Percentiles rank a stretch among this genome's conserved stretches.
phyloP scores from a whole-genome alignment of 2,329 filamentous ascomycete genomes.

The Aspergillus cejpii region DNA sequence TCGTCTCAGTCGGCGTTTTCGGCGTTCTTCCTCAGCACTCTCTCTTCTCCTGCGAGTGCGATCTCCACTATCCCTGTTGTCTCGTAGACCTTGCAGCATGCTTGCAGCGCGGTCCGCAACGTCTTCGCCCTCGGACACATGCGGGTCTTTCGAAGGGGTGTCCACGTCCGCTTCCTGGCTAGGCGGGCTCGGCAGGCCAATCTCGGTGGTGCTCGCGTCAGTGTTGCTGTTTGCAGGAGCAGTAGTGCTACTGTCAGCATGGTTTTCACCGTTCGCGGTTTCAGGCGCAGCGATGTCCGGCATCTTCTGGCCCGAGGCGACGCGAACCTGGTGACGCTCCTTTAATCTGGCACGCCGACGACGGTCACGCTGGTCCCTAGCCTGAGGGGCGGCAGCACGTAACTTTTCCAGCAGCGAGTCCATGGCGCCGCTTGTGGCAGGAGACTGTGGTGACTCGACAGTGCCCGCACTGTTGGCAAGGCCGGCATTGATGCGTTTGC shows the following conservation, averaged over 20 bases:
- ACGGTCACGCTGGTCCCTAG: slow-evolving; percentile 80
- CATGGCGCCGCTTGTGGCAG: slow-evolving; percentile 81
- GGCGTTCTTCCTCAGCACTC: slow-evolving; percentile 71
- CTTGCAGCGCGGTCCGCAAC: slow-evolving; percentile 78
- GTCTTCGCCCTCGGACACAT: slow-evolving; percentile 55
- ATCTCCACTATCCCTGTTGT: slow-evolving; percentile 51
- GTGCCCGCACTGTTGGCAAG: slow-evolving; percentile 53
- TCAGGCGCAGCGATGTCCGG: slow-evolving; percentile 58
- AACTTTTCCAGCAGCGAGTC: slow-evolving; percentile 92
- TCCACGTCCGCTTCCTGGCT: slow-evolving; percentile 31
- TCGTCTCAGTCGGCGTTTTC: slow-evolving; percentile 59
- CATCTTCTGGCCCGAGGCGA: slow-evolving; percentile 84
- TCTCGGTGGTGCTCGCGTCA: slow-evolving; percentile 14
- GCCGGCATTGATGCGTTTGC: slow-evolving; percentile 63
- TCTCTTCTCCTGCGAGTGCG: slow-evolving; percentile 61
- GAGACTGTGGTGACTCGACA: slow-evolving; percentile 52
- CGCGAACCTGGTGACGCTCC: slow-evolving; percentile 80
- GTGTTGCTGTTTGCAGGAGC: neutral
- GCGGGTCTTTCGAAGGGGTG: slow-evolving; percentile 29
- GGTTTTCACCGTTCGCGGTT: slow-evolving; percentile 51
- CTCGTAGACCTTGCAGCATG: slow-evolving; percentile 74
- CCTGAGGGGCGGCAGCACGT: slow-evolving; percentile 83
- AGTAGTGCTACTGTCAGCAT: slow-evolving; percentile 37
- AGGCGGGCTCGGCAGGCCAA: slow-evolving; percentile 47
- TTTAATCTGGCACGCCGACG: slow-evolving; percentile 80